These are phyloP conservation scores for Anethum foeniculum DNA, from an alignment of 140 eudicot species.

Conservation along the genomic window DNA sequence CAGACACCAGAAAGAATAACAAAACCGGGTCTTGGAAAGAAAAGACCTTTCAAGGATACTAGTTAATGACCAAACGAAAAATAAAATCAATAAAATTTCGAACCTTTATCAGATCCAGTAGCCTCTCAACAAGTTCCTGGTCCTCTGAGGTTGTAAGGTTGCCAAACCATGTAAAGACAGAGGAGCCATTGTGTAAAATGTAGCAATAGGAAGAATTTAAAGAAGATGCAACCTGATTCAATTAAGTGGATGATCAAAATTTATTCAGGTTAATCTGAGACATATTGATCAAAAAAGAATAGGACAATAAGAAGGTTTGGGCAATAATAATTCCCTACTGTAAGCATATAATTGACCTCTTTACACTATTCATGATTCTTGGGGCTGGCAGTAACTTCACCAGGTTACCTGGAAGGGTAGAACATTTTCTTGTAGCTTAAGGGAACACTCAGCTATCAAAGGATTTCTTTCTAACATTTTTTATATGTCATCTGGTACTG, in stretches of 20 bases:
- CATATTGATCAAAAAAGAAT: conserved; percentile 15
- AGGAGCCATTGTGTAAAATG: conserved; percentile 76
- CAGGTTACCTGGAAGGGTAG: not conserved
- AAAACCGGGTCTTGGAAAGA: not conserved
- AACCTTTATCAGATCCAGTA: conserved; percentile 86
- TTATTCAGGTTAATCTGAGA: conserved; percentile 9
- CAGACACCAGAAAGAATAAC: not conserved
- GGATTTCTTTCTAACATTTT: not conserved
- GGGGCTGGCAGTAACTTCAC: not conserved
- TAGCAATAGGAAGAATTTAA: conserved; percentile 84
- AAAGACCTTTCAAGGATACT: not conserved
- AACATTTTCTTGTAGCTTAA: not conserved
- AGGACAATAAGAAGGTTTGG: not conserved
- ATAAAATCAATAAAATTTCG: conserved; percentile 1
- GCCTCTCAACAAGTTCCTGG: conserved; percentile 97
- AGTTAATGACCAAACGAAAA: not conserved
- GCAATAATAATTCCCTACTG: not conserved
- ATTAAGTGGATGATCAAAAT: conserved; percentile 12
- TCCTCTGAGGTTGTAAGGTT: conserved; percentile 68
- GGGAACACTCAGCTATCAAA: not conserved
- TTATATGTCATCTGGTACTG: not conserved
- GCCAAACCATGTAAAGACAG: conserved; percentile 78
- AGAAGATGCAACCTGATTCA: conserved; percentile 81
- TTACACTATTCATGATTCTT: not conserved
- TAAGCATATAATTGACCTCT: not conserved